Conservation (phyloP, 2,329 filamentous ascomycete genomes). For the Lithohypha guttulata region DNA sequence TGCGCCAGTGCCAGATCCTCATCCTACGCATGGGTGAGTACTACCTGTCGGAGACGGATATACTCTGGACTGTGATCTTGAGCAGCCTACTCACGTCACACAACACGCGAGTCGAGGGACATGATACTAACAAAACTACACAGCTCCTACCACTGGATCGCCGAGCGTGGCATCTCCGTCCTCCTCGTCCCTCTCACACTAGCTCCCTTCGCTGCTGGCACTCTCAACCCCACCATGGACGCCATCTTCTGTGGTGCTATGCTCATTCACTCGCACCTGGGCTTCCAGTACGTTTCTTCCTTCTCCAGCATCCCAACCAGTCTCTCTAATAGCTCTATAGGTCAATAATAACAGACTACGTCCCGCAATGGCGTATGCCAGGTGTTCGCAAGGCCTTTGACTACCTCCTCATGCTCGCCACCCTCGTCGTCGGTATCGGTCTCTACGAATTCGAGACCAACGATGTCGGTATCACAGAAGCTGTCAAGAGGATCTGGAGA, state of each 20-base stretch:
- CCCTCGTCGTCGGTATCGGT: slow-evolving; percentile 71
- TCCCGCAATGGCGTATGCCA: slow-evolving; percentile 62
- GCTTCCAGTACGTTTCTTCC: slow-evolving; percentile 58
- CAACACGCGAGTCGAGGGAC: too few relatives aligned
- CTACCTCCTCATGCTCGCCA: slow-evolving; percentile 71
- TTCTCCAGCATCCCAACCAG: not conserved
- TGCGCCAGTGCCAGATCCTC: slow-evolving; percentile 58
- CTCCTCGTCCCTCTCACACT: slow-evolving; percentile 78
- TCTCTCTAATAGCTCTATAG: slow-evolving; percentile 26
- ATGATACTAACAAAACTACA: not conserved
- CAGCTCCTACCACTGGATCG: slow-evolving; percentile 97
- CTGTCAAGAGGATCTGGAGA: slow-evolving; percentile 78
- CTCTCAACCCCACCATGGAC: slow-evolving; percentile 79
- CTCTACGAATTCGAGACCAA: slow-evolving; percentile 99
- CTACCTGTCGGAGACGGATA: too few relatives aligned
- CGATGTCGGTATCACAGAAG: slow-evolving; percentile 87
- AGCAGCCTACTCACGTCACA: too few relatives aligned
- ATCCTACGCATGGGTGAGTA: slow-evolving; percentile 50
- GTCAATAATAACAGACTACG: slow-evolving; percentile 77
- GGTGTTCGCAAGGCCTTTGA: slow-evolving; percentile 54
- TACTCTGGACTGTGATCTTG: too few relatives aligned
- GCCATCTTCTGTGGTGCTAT: slow-evolving; percentile 72
- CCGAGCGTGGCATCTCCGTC: slow-evolving; percentile 70
- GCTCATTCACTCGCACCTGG: slow-evolving; percentile 89
- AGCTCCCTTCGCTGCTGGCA: slow-evolving; percentile 83